A percentile compares a stretch with the other conserved stretches of the same genome.
Evolutionary conservation across 306 rosid species (phyloP).

Genomic region (Sicyos baderoa): DNA sequence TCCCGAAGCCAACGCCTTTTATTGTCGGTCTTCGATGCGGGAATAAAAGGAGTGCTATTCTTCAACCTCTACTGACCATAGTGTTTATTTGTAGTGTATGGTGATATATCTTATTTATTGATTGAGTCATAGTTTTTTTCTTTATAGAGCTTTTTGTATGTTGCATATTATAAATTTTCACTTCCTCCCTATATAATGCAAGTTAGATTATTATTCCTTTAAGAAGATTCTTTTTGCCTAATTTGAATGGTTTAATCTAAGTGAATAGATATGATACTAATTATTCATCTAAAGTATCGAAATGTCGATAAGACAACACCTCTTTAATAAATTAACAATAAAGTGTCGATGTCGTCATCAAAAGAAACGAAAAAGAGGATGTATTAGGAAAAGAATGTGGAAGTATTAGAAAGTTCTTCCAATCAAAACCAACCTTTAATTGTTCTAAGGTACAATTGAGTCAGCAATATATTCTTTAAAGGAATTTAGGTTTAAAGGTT

Average conservation of each 20-base stretch:
- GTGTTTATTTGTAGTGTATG: constrained; percentile 20
- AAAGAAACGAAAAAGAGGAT: not conserved
- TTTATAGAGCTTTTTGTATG: not conserved
- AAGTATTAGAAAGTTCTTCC: not conserved
- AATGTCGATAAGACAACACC: too few relatives aligned
- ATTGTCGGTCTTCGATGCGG: constrained; percentile 67
- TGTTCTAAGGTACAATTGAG: not conserved
- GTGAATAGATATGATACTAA: too few relatives aligned
- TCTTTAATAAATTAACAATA: not conserved
- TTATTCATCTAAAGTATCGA: too few relatives aligned
- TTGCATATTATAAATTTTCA: not conserved
- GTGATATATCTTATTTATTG: constrained; percentile 50
- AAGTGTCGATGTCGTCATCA: not conserved
- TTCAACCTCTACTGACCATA: not conserved
- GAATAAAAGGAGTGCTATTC: constrained; percentile 22
- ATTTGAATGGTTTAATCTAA: too few relatives aligned
- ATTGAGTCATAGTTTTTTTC: constrained; percentile 28
- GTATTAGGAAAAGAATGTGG: not conserved
- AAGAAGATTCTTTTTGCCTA: not conserved
- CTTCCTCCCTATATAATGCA: not conserved
- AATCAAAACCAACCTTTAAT: not conserved
- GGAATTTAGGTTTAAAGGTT: constrained; percentile 9
- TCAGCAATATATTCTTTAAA: constrained; percentile 2
- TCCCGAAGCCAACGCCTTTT: constrained; percentile 77
- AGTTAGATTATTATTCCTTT: not conserved